Conservation (phyloP, 306 rosid genomes). For the Gastrolobium bilobum region DNA sequence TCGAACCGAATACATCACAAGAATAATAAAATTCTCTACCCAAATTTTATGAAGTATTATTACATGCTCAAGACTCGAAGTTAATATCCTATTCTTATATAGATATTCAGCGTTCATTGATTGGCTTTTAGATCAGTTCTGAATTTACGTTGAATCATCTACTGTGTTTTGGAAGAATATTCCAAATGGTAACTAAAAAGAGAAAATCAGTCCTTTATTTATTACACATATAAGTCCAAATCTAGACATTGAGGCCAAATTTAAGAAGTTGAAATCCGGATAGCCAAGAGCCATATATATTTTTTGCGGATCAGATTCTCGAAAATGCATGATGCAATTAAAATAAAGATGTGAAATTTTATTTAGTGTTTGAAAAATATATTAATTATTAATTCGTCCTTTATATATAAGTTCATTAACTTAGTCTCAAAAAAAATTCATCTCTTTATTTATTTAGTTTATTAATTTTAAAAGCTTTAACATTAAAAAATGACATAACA, state of each 20-base stretch:
- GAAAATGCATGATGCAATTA: background rate
- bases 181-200: background rate
- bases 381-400: too few relatives aligned
- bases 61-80: too few relatives aligned
- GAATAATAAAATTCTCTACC: too few relatives aligned
- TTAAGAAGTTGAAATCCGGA: background rate
- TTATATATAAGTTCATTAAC: too few relatives aligned
- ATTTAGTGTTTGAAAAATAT: background rate
- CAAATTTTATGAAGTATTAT: too few relatives aligned
- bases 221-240: background rate
- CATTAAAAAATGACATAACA: too few relatives aligned
- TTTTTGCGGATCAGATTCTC: background rate
- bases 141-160: background rate
- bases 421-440: too few relatives aligned
- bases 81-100: too few relatives aligned
- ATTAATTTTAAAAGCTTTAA: too few relatives aligned
- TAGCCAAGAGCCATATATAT: background rate
- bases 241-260: background rate
- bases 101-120: too few relatives aligned
- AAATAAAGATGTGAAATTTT: background rate
- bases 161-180: background rate
- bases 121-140: background rate
- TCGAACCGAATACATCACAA: too few relatives aligned
- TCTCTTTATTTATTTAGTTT: too few relatives aligned
- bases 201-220: background rate